Conservation (phyloP, 2,329 filamentous ascomycete species). For the Fusarium albosuccineum region DNA sequence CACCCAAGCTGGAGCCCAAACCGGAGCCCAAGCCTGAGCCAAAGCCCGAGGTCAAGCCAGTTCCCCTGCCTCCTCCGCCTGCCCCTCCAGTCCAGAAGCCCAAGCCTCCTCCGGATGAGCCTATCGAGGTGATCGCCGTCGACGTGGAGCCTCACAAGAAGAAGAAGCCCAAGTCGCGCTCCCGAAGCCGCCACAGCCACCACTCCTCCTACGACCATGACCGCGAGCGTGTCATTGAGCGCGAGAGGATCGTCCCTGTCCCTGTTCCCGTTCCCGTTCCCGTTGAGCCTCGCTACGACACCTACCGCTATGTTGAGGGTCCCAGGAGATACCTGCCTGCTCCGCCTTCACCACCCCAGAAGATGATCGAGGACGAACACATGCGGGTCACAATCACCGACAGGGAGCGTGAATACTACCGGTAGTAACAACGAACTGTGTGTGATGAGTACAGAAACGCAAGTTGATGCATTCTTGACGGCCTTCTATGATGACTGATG, state of each 20-base stretch:
- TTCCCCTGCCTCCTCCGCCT: slow-evolving; percentile 36
- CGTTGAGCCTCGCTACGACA: slow-evolving; percentile 58
- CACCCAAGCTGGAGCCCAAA: slow-evolving; percentile 38
- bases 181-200: slow-evolving; percentile 48
- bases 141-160: slow-evolving; percentile 51
- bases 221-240: slow-evolving; percentile 65
- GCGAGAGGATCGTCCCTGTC: slow-evolving; percentile 62
- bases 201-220: slow-evolving; percentile 49
- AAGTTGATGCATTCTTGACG: slow-evolving; percentile 11
- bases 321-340: slow-evolving; percentile 53
- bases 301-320: slow-evolving; percentile 67
- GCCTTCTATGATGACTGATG: slow-evolving; percentile 42
- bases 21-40: slow-evolving; percentile 26
- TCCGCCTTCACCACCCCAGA: slow-evolving; percentile 49
- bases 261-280: slow-evolving; percentile 58
- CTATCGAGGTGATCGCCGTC: slow-evolving; percentile 56
- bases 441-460: background rate
- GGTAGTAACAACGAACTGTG: slow-evolving; percentile 22
- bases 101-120: slow-evolving; percentile 45
- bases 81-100: slow-evolving; percentile 44
- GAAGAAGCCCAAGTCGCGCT: slow-evolving; percentile 48
- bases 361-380: slow-evolving; percentile 49
- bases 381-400: slow-evolving; percentile 52
- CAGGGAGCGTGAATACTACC: slow-evolving; percentile 50
- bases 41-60: slow-evolving; percentile 23